phyloP scores from a whole-genome alignment of 2,329 filamentous ascomycete species.

The Leptoxyphium fumago region DNA sequence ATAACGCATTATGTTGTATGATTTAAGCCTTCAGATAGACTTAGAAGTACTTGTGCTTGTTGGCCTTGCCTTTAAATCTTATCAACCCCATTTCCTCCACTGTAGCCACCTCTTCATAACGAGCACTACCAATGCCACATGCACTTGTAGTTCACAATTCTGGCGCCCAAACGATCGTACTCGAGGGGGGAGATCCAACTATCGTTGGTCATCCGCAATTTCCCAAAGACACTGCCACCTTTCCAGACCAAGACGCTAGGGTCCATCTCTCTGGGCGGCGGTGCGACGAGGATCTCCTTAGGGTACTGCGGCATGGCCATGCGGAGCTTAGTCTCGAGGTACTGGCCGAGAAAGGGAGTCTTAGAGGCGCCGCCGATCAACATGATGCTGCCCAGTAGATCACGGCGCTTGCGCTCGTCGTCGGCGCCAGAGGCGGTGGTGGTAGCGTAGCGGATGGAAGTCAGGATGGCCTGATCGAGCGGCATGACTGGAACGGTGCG shows the following conservation, averaged over 20 bases:
- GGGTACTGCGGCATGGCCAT: conserved; percentile 44
- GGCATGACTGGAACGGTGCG: conserved; percentile 67
- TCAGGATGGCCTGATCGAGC: conserved; percentile 79
- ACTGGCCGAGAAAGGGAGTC: conserved; percentile 62
- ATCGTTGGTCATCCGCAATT: conserved; percentile 74
- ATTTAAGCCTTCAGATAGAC: too few relatives aligned
- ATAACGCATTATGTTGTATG: too few relatives aligned
- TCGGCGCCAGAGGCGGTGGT: conserved; percentile 1
- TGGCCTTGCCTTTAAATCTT: too few relatives aligned
- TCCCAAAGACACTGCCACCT: conserved; percentile 89
- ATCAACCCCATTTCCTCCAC: too few relatives aligned
- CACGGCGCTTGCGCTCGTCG: conserved; percentile 84
- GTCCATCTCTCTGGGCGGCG: conserved; percentile 81
- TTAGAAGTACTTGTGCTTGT: too few relatives aligned
- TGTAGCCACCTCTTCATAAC: background rate
- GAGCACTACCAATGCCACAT: conserved; percentile 41
- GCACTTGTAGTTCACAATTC: conserved; percentile 72
- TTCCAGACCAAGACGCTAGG: conserved; percentile 98
- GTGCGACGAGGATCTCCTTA: conserved; percentile 53
- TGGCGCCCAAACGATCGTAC: conserved; percentile 71
- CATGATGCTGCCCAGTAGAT: conserved; percentile 83
- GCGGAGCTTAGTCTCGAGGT: conserved; percentile 70
- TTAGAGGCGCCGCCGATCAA: conserved; percentile 75
- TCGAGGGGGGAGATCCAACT: conserved; percentile 83
- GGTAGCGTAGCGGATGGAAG: conserved; percentile 74